Conservation (phyloP, 495 filamentous ascomycete genomes). For the Tuber melanosporum region DNA sequence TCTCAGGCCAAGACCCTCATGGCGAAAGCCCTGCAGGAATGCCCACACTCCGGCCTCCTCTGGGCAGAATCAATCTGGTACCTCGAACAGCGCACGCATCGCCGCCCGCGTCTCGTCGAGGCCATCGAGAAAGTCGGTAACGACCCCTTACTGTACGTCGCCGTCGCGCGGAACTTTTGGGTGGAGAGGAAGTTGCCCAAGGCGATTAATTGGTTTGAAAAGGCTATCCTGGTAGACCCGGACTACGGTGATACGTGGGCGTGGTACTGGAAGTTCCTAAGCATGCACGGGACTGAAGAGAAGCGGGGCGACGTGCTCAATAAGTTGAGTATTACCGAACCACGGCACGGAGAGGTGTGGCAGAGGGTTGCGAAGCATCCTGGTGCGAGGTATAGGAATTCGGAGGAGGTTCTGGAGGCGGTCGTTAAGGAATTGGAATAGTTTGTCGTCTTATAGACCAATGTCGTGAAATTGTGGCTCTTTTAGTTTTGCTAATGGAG, state of each 20-base stretch:
- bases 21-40: constrained; percentile 85
- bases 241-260: constrained; percentile 93
- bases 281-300: constrained; percentile 74
- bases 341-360: constrained; percentile 90
- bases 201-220: constrained; percentile 92
- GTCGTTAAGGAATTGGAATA: constrained; percentile 58
- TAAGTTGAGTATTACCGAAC: constrained; percentile 53
- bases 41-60: constrained; percentile 78
- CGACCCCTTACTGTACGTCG: constrained; percentile 75
- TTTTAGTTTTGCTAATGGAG: neutral
- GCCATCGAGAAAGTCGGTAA: constrained; percentile 96
- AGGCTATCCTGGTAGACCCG: constrained; percentile 76
- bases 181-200: constrained; percentile 76
- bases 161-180: constrained; percentile 71
- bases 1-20: constrained; percentile 80
- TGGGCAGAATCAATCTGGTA: constrained; percentile 94
- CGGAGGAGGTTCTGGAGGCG: constrained; percentile 75
- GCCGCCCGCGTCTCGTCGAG: constrained; percentile 81
- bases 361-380: constrained; percentile 79
- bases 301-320: constrained; percentile 30
- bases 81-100: constrained; percentile 81
- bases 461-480: neutral
- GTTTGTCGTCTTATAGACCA: neutral
- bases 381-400: constrained; percentile 60
- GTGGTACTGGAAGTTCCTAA: constrained; percentile 92